A percentile compares a stretch with the other conserved stretches of the same genome.
These are phyloP conservation scores for Saccharum hybrid DNA, from an alignment of 202 grass and related monocot genomes.

Conservation along the genomic window DNA sequence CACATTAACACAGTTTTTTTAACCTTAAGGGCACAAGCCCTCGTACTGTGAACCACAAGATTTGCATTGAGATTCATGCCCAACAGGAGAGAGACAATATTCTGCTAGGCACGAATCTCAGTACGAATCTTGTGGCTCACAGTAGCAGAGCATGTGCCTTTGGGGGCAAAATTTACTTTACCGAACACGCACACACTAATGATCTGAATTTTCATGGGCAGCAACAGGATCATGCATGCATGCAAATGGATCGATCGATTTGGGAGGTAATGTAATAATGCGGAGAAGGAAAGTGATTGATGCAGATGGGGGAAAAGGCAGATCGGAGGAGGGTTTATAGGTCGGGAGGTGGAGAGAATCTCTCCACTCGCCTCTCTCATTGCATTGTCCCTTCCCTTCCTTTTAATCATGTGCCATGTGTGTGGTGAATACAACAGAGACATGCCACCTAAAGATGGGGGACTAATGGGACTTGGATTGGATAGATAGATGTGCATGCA, in stretches of 20 bases:
- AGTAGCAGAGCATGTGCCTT: no score
- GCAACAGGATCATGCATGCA: constrained; percentile 49
- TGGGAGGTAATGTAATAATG: constrained; percentile 16
- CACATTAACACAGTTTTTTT: no score
- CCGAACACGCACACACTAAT: neutral
- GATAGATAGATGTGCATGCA: neutral
- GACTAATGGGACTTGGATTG: neutral
- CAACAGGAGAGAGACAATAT: no score
- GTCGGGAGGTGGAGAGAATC: neutral
- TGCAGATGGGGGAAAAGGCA: neutral
- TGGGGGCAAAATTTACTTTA: no score
- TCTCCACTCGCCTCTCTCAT: constrained; percentile 37
- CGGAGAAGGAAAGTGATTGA: constrained; percentile 2
- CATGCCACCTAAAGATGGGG: constrained; percentile 59
- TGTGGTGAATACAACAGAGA: constrained; percentile 55
- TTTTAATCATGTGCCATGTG: constrained; percentile 36
- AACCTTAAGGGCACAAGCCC: no score
- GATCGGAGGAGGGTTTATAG: neutral
- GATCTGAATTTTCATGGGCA: constrained; percentile 12
- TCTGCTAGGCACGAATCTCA: no score
- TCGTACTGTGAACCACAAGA: no score
- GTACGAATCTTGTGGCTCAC: no score
- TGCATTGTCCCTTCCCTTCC: neutral
- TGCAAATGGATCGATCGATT: neutral
- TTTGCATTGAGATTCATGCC: no score